phyloP scores from a whole-genome alignment of 176 grass and related monocot genomes.

The Stipa capillata region DNA sequence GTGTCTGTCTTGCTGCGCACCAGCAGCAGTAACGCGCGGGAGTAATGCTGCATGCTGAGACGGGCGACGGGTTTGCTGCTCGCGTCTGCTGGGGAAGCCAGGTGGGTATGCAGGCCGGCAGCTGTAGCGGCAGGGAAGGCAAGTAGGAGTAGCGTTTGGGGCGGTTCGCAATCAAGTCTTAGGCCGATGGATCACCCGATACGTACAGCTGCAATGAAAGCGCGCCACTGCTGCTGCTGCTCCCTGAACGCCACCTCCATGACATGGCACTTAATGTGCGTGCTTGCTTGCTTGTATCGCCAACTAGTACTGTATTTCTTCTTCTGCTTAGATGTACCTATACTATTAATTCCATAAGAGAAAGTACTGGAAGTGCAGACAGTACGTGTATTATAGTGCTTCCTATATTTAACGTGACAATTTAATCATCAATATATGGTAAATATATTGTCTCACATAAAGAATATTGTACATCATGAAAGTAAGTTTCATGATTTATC shows the following conservation, averaged over 20 bases:
- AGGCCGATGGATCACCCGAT: neutral
- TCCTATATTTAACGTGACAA: too few relatives aligned
- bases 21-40: constrained; percentile 5
- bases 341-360: neutral
- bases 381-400: too few relatives aligned
- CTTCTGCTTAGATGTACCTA: neutral
- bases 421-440: too few relatives aligned
- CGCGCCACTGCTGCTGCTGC: neutral
- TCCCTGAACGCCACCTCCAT: neutral
- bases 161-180: constrained; percentile 21
- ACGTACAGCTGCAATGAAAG: constrained; percentile 37
- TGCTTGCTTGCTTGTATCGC: neutral
- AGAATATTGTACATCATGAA: too few relatives aligned
- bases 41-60: neutral
- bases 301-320: neutral
- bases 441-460: too few relatives aligned
- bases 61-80: neutral
- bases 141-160: neutral
- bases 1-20: too few relatives aligned
- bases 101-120: neutral
- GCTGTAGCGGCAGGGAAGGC: neutral
- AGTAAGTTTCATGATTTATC: too few relatives aligned
- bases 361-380: too few relatives aligned
- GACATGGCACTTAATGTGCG: neutral
- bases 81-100: neutral